Conservation (phyloP, 192 early-diverging fungal genomes). For the Entophlyctis luteolus region DNA sequence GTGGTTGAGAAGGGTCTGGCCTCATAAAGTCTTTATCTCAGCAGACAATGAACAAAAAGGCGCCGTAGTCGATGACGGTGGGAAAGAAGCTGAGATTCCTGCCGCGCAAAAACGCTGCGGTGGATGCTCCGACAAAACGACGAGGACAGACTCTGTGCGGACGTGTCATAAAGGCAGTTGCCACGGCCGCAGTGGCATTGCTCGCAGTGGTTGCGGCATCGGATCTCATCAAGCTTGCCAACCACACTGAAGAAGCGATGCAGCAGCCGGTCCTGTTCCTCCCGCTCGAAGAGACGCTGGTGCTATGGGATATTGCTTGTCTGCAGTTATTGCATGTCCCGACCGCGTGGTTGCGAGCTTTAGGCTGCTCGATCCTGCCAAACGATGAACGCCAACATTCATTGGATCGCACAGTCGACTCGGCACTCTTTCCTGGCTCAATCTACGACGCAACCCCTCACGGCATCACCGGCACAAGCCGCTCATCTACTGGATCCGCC, state of each 20-base stretch:
- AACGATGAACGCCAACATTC: neutral
- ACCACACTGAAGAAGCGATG: neutral
- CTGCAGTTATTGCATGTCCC: constrained; percentile 13
- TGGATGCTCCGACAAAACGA: too few relatives aligned
- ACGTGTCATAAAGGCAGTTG: too few relatives aligned
- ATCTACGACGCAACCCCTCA: neutral
- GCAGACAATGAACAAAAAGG: too few relatives aligned
- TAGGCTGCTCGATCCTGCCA: constrained; percentile 16
- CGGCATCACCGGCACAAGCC: neutral
- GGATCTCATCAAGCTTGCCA: constrained; percentile 6
- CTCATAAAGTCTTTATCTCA: too few relatives aligned
- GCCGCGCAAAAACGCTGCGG: too few relatives aligned
- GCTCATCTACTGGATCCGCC: neutral
- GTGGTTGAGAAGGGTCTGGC: too few relatives aligned
- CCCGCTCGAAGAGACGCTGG: neutral
- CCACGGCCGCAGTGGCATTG: too few relatives aligned
- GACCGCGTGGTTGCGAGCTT: neutral
- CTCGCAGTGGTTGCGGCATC: neutral
- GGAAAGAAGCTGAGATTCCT: too few relatives aligned
- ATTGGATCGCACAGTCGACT: neutral
- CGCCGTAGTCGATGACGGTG: too few relatives aligned
- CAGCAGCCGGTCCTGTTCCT: constrained; percentile 12
- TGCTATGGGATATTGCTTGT: constrained; percentile 19
- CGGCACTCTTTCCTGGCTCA: neutral
- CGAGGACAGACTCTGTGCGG: too few relatives aligned